Percentiles rank a stretch among this genome's conserved stretches.
phyloP scores from a whole-genome alignment of 2,329 filamentous ascomycete species.

The Chalara sp. region DNA sequence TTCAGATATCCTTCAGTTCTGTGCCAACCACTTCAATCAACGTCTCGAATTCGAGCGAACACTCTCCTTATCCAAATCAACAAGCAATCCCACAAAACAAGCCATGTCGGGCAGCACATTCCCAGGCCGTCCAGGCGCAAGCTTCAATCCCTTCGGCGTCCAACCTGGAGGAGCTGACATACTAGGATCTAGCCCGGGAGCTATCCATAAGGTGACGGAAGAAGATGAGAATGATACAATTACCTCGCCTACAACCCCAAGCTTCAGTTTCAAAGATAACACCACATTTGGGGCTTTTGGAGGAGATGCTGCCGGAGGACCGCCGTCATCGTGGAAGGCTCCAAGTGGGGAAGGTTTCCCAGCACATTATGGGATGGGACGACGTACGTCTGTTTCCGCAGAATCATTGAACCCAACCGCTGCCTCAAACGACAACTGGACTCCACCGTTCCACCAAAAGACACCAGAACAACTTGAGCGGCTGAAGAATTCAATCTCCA shows the following conservation, averaged over 20 bases:
- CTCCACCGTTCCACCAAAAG: constrained; percentile 80
- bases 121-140: constrained; percentile 62
- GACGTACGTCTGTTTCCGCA: constrained; percentile 92
- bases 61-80: constrained; percentile 37
- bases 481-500: constrained; percentile 72
- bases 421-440: constrained; percentile 81
- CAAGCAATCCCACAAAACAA: constrained; percentile 31
- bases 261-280: constrained; percentile 39
- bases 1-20: constrained; percentile 62
- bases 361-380: constrained; percentile 86
- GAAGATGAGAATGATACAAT: constrained; percentile 69
- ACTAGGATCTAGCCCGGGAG: constrained; percentile 40
- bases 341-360: constrained; percentile 64
- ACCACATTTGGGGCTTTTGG: constrained; percentile 40
- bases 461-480: constrained; percentile 72
- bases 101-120: constrained; percentile 70
- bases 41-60: constrained; percentile 60
- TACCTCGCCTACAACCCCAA: constrained; percentile 64
- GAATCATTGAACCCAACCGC: constrained; percentile 90
- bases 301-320: constrained; percentile 32
- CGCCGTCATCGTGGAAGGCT: constrained; percentile 33
- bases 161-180: constrained; percentile 19
- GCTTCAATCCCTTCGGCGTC: constrained; percentile 67
- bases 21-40: constrained; percentile 59
- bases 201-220: constrained; percentile 41